Base-by-base conservation (phyloP, 179 eudicot species). In the Pouteria campechiana region DNA sequence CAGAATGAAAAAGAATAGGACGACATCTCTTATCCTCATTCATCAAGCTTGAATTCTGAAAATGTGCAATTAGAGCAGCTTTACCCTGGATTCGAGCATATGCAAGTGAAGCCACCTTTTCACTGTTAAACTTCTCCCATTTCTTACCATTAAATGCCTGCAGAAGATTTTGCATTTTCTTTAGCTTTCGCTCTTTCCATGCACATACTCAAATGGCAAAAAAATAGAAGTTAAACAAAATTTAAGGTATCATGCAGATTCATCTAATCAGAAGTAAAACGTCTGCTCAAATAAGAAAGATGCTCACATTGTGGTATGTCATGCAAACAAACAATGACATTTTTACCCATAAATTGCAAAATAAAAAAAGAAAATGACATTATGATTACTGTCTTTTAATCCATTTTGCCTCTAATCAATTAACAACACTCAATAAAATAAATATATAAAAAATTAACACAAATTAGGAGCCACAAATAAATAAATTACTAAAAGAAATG, bases 121-220 rank as follows among this genome's bases (percentile, higher is more conserved):
- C 94, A 51, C 96, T 88, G n/a, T 88, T 88, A 37, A 87, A 87
- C 73, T 83, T 87, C 37, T 87, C 96, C 96, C 96, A 87, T 65
- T 75, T 87, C 69, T 77, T 79, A 23, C 96, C 92, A 64, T 83
- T 75, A 14, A 87, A 75, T 45, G 78, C 63, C 94, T 83, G 79
- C 36, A 20, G 36, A 50, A n/a, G 19, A 27, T 6, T 25, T 13
- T 27, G 16, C 34, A 13, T 31, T 5, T 9, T 7, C 4, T 7
- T 30, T 7, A 5, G 9, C 28, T 10, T 13, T 45, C 28, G 15
- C 23, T 3, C 3, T 22, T 27, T 16, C 6, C 6, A 3, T 8
- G 28, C 12, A 45, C 12, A 28, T 13, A 28, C 11, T 32, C 9
- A 1, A 42, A 34, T 27, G 6, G 18, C n/a, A 33, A 3, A 4